Conservation (phyloP, 306 rosid genomes). For the Quercus glauca region DNA sequence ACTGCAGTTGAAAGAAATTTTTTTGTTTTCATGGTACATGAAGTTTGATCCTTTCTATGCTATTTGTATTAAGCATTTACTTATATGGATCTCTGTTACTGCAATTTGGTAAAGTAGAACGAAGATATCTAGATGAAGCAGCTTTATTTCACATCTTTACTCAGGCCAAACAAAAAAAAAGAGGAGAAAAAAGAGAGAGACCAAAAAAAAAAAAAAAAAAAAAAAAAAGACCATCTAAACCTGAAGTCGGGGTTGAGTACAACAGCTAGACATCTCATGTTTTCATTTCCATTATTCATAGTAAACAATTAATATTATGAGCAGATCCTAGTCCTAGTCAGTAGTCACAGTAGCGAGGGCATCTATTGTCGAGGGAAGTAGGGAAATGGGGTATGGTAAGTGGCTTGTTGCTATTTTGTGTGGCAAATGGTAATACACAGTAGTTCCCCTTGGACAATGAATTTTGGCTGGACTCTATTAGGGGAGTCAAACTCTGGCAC, state of each 20-base stretch:
- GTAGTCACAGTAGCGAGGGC: background rate
- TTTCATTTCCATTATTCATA: too few relatives aligned
- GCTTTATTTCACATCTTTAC: background rate
- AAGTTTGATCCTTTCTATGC: background rate
- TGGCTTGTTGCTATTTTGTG: background rate
- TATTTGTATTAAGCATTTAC: background rate
- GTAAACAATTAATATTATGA: too few relatives aligned
- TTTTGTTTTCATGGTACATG: background rate
- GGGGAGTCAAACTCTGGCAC: too few relatives aligned
- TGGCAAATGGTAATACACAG: too few relatives aligned
- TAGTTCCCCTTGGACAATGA: too few relatives aligned
- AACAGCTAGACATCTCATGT: too few relatives aligned
- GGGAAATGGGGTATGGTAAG: background rate
- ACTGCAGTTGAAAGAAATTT: background rate
- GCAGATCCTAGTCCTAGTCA: too few relatives aligned
- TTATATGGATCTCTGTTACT: background rate
- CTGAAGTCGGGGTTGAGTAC: background rate
- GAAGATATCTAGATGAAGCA: background rate
- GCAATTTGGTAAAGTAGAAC: background rate
- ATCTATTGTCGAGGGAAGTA: background rate
- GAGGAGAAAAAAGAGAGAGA: background rate
- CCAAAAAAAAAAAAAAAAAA: background rate
- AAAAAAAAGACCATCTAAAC: background rate
- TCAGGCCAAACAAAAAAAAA: background rate
- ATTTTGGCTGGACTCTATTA: too few relatives aligned